A percentile compares a stretch with the other conserved stretches of the same genome.
Conservation (phyloP, 257 asterid species). For the Solanum piurae region DNA sequence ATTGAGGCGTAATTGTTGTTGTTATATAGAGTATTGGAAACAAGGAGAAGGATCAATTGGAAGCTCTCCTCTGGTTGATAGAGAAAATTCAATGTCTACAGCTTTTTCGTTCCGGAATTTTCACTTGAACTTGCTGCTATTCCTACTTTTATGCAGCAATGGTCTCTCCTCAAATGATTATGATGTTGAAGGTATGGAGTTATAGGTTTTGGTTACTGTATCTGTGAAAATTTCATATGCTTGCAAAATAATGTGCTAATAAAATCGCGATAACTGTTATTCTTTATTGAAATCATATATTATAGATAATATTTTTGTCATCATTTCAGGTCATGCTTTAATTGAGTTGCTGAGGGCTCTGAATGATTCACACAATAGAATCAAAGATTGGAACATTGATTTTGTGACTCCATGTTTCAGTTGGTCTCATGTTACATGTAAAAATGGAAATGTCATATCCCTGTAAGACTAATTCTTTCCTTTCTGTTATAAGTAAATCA, state of each 20-base stretch:
- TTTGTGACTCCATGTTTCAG: slow-evolving; percentile 86
- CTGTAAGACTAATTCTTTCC: slow-evolving; percentile 23
- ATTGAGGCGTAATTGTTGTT: neutral
- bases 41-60: neutral
- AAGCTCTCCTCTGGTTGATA: slow-evolving; percentile 1
- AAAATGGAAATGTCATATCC: slow-evolving; percentile 53
- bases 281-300: neutral
- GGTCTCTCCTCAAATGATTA: slow-evolving; percentile 36
- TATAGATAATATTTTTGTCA: neutral
- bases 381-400: slow-evolving; percentile 48
- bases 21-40: neutral
- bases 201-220: neutral
- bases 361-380: slow-evolving; percentile 46
- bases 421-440: slow-evolving; percentile 79
- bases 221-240: neutral
- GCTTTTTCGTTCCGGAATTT: slow-evolving; percentile 3
- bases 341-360: slow-evolving; percentile 40
- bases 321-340: slow-evolving; percentile 60
- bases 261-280: neutral
- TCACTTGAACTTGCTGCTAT: slow-evolving; percentile 13
- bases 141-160: slow-evolving; percentile 30
- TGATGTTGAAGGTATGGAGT: slow-evolving; percentile 52
- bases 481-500: neutral
- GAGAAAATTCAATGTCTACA: slow-evolving; percentile 13
- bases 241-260: neutral